These are phyloP conservation scores for Globisporangium heterothallicum DNA, from an alignment of 352 stramenopile species.

Conservation along the genomic window DNA sequence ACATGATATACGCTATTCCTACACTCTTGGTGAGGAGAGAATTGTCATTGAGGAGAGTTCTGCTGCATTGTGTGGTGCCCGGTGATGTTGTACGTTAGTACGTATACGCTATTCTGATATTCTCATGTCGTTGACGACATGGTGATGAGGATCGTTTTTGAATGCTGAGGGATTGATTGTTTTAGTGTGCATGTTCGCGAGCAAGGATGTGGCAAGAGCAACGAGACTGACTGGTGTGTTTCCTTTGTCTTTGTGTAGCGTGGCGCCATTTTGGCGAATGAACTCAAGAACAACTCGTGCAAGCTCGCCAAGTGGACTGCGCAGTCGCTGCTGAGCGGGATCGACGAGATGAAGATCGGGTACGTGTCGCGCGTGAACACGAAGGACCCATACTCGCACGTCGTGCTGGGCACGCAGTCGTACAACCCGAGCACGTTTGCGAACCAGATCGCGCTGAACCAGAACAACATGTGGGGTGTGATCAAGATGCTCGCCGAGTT, in stretches of 20 bases:
- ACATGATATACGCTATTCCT: slow-evolving; percentile 50
- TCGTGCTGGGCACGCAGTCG: slow-evolving; percentile 94
- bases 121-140: slow-evolving; percentile 7
- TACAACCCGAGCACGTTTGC: slow-evolving; percentile 97
- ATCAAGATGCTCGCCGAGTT: slow-evolving; percentile 93
- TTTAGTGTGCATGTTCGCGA: slow-evolving; percentile 1
- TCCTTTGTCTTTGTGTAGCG: slow-evolving; percentile 44
- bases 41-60: slow-evolving; percentile 25
- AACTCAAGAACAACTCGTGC: slow-evolving; percentile 99
- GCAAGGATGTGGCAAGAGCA: not conserved
- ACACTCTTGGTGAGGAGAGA: slow-evolving; percentile 28
- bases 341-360: slow-evolving; percentile 98
- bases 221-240: not conserved
- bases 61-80: slow-evolving; percentile 8
- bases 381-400: slow-evolving; percentile 95
- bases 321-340: slow-evolving; percentile 92
- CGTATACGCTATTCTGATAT: slow-evolving; percentile 68
- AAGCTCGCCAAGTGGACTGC: slow-evolving; percentile 98
- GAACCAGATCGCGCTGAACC: slow-evolving; percentile 95
- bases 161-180: slow-evolving; percentile 14
- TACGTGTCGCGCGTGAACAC: slow-evolving; percentile 93
- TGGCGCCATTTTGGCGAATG: slow-evolving; percentile 95
- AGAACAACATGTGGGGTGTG: slow-evolving; percentile 98
- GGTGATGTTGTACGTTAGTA: slow-evolving; percentile 23
- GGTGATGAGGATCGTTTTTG: slow-evolving; percentile 12